These are phyloP conservation scores for Phialophora macrospora DNA, from an alignment of 2,329 filamentous ascomycete species.

Conservation along the genomic window DNA sequence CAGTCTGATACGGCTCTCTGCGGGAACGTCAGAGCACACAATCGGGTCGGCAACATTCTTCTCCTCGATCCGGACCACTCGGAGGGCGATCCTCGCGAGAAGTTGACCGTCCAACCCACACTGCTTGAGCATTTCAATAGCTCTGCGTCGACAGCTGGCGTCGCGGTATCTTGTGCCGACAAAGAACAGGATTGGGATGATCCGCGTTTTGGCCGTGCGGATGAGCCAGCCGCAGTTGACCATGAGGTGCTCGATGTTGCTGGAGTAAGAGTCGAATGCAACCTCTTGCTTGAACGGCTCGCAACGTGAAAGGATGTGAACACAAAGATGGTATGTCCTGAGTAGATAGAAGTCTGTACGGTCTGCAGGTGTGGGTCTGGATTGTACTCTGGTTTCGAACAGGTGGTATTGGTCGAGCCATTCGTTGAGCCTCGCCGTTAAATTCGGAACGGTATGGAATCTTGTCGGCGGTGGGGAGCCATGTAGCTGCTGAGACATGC, in stretches of 20 bases:
- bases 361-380: background rate
- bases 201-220: background rate
- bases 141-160: slow-evolving; percentile 23
- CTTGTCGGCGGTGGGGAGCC: slow-evolving; percentile 15
- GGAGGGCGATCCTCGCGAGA: slow-evolving; percentile 23
- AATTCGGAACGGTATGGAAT: slow-evolving; percentile 27
- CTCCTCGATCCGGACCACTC: slow-evolving; percentile 30
- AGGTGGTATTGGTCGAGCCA: slow-evolving; percentile 23
- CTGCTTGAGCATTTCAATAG: slow-evolving; percentile 19
- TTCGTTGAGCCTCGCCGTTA: slow-evolving; percentile 24
- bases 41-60: slow-evolving; percentile 16
- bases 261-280: slow-evolving; percentile 23
- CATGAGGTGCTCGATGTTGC: slow-evolving; percentile 23
- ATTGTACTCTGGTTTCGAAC: slow-evolving; percentile 12
- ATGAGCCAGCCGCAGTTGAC: slow-evolving; percentile 16
- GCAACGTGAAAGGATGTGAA: slow-evolving; percentile 30
- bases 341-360: slow-evolving; percentile 22
- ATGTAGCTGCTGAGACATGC: slow-evolving; percentile 6
- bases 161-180: slow-evolving; percentile 30
- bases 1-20: slow-evolving; percentile 23
- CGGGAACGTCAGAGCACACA: slow-evolving; percentile 26
- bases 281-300: slow-evolving; percentile 26
- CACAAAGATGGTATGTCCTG: slow-evolving; percentile 21
- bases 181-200: slow-evolving; percentile 31
- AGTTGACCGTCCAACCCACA: slow-evolving; percentile 29